phyloP scores from a whole-genome alignment of 2,329 filamentous ascomycete species.

The Arthroderma uncinatum region DNA sequence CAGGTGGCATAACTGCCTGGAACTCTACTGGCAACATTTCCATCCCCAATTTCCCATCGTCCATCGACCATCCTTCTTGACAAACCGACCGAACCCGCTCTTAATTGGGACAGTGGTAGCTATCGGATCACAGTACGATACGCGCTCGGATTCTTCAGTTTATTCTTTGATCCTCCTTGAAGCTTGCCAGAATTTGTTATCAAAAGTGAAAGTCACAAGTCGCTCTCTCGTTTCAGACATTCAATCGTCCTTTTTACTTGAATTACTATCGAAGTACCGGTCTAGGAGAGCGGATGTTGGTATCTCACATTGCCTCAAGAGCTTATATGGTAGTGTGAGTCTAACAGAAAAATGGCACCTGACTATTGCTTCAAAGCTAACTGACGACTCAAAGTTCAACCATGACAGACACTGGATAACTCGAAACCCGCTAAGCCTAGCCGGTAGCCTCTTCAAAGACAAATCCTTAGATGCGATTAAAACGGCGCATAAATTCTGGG shows the following conservation, averaged over 20 bases:
- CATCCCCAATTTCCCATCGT: slow-evolving; percentile 28
- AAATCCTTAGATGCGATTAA: slow-evolving; percentile 19
- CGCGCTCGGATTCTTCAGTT: slow-evolving; percentile 23
- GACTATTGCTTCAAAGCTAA: slow-evolving; percentile 6
- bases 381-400: slow-evolving; percentile 16
- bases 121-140: slow-evolving; percentile 28
- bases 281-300: slow-evolving; percentile 24
- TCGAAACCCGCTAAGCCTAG: slow-evolving; percentile 23
- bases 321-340: slow-evolving; percentile 26
- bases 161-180: slow-evolving; percentile 27
- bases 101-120: slow-evolving; percentile 27
- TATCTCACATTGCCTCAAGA: slow-evolving; percentile 26
- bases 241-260: slow-evolving; percentile 28
- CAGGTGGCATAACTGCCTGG: slow-evolving; percentile 26
- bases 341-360: neutral
- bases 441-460: slow-evolving; percentile 20
- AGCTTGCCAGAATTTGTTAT: slow-evolving; percentile 24
- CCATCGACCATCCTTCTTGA: slow-evolving; percentile 25
- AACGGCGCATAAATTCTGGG: slow-evolving; percentile 26
- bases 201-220: slow-evolving; percentile 23
- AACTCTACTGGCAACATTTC: slow-evolving; percentile 28
- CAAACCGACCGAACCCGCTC: slow-evolving; percentile 24
- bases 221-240: slow-evolving; percentile 26
- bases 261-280: slow-evolving; percentile 26
- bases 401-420: slow-evolving; percentile 22